phyloP scores from a whole-genome alignment of 2,329 filamentous ascomycete species.

The Botryotinia globosa region DNA sequence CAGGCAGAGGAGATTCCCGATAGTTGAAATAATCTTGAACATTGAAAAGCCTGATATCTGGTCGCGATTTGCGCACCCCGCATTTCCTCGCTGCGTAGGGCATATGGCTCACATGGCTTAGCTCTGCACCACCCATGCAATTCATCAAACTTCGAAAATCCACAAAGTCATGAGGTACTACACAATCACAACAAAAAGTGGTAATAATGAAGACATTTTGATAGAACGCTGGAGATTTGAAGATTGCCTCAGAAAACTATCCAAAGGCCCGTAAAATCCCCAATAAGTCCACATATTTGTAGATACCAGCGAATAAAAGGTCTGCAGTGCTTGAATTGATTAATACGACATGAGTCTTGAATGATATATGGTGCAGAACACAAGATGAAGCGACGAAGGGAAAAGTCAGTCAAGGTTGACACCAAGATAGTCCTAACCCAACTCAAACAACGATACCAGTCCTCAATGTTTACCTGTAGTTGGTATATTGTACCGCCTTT shows the following conservation, averaged over 20 bases:
- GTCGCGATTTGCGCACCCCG: conserved; percentile 13
- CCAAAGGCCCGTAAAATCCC: background rate
- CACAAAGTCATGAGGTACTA: conserved; percentile 18
- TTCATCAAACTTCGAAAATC: conserved; percentile 9
- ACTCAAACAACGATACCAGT: background rate
- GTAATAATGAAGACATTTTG: conserved; percentile 8
- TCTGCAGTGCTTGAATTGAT: background rate
- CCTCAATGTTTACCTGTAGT: background rate
- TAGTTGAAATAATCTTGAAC: background rate
- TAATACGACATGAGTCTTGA: background rate
- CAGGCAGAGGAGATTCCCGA: background rate
- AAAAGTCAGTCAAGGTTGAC: background rate
- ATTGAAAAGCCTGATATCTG: conserved; percentile 1
- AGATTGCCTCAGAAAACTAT: conserved; percentile 16
- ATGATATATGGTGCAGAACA: conserved; percentile 1
- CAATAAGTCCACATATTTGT: background rate
- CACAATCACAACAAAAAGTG: conserved; percentile 18
- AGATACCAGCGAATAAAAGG: background rate
- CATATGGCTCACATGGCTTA: conserved; percentile 8
- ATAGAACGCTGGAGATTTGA: background rate
- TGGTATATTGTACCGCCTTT: no score
- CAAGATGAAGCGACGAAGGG: background rate
- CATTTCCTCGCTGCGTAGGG: conserved; percentile 2
- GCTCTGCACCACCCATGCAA: conserved; percentile 1
- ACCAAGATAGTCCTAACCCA: conserved; percentile 4